Evolutionary conservation across 805 yeast genomes (phyloP).

Genomic region (Middelhovenomyces tepae): DNA sequence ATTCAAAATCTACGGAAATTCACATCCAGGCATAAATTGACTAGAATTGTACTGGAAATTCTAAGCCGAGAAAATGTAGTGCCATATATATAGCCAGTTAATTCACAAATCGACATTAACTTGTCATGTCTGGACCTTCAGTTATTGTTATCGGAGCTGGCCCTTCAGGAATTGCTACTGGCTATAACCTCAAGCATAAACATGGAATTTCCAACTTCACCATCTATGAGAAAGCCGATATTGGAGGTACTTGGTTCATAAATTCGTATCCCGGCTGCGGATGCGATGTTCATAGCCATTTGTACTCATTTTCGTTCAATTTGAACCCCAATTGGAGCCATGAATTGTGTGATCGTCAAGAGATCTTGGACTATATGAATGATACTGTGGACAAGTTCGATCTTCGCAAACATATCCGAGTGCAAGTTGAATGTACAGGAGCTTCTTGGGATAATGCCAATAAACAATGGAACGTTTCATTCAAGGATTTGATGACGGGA

Average conservation of each 20-base stretch:
- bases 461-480: constrained; percentile 4
- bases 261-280: constrained; percentile 11
- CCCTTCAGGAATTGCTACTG: constrained; percentile 14
- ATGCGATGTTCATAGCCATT: constrained; percentile 9
- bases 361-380: constrained; percentile 7
- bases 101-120: too few relatives aligned
- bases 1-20: too few relatives aligned
- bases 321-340: constrained; percentile 9
- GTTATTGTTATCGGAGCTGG: constrained; percentile 13
- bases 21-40: too few relatives aligned
- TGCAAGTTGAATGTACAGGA: constrained; percentile 9
- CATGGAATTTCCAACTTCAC: too few relatives aligned
- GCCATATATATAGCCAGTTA: too few relatives aligned
- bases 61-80: too few relatives aligned
- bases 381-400: constrained; percentile 8
- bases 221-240: constrained; percentile 9
- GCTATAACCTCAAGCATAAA: constrained; percentile 12
- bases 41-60: too few relatives aligned
- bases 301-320: constrained; percentile 9
- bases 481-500: constrained; percentile 5
- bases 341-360: constrained; percentile 5
- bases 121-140: constrained; percentile 10
- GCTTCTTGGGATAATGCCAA: too few relatives aligned
- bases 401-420: constrained; percentile 2
- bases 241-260: constrained; percentile 10